These are phyloP conservation scores for Nadsonia commutata DNA, from an alignment of 1,139 yeast genomes.

Conservation along the genomic window DNA sequence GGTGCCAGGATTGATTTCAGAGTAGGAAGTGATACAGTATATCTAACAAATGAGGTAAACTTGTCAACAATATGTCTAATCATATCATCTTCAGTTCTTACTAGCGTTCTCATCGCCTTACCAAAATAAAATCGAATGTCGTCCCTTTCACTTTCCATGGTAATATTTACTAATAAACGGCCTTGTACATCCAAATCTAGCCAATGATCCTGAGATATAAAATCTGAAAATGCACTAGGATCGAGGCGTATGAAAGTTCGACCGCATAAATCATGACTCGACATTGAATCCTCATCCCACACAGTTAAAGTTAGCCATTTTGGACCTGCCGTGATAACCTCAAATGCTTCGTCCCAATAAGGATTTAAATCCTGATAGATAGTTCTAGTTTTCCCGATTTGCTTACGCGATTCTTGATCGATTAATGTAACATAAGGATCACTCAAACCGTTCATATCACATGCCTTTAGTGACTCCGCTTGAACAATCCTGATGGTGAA, in stretches of 20 bases:
- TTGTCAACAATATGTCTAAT: slow-evolving; percentile 55
- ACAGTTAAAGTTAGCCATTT: slow-evolving; percentile 41
- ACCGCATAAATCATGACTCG: slow-evolving; percentile 57
- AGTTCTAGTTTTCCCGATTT: slow-evolving; percentile 60
- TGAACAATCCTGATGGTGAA: slow-evolving; percentile 51
- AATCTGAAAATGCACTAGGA: slow-evolving; percentile 49
- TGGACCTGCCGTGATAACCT: slow-evolving; percentile 31
- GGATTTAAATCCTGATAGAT: slow-evolving; percentile 54
- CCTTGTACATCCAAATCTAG: slow-evolving; percentile 62
- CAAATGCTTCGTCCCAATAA: slow-evolving; percentile 82
- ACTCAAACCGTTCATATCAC: slow-evolving; percentile 37
- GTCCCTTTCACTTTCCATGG: slow-evolving; percentile 63
- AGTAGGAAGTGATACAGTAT: slow-evolving; percentile 28
- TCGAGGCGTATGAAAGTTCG: slow-evolving; percentile 49
- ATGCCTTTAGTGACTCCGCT: slow-evolving; percentile 55
- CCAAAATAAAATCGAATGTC: slow-evolving; percentile 75
- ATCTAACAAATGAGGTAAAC: slow-evolving; percentile 31
- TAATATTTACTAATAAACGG: slow-evolving; percentile 42
- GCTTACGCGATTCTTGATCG: slow-evolving; percentile 42
- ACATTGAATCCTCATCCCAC: slow-evolving; percentile 51
- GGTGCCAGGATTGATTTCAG: slow-evolving; percentile 17
- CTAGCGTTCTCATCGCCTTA: slow-evolving; percentile 50
- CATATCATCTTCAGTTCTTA: slow-evolving; percentile 48
- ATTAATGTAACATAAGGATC: slow-evolving; percentile 57
- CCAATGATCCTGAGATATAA: slow-evolving; percentile 45